Evolutionary conservation across 495 filamentous ascomycete species (phyloP), one percentile per base, ranked within the genome.

Genomic region (Podospora pseudocomata): DNA sequence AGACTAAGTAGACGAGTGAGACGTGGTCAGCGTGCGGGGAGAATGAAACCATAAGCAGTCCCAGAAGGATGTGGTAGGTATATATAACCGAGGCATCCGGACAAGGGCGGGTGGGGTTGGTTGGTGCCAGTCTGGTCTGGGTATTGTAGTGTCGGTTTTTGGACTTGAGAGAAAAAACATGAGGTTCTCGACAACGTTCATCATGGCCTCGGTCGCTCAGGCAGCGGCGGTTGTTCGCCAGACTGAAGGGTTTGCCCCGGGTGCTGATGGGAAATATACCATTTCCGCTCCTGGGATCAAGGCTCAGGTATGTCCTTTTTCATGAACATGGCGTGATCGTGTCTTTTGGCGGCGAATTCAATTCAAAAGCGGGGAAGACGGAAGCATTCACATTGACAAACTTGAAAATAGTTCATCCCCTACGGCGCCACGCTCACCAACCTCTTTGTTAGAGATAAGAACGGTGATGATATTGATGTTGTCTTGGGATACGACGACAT

Each of bases 361-460:
- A 16, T 32, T 32, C 27, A 30, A 34, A 63, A 44, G 61, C 34
- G 61, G 61, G 61, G 28, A n/a, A 63, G 11, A 15, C 18, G 19
- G 23, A 62, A 11, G 39, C 15, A 49, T 49, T 49, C 5, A 49
- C 16, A 27, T 44, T 56, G 39, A 67, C 39, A 30, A 56, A 23
- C 23, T 60, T 18, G 16, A 56, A 55, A 63, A 9, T 11, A 85
- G 83, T 87, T 87, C 75, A 84, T 86, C 64, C 77, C 84, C 20
- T 86, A 85, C 70, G 83, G 82, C 60, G 85, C 85, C 54, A 80
- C 81, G 34, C 78, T 87, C 71, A 86, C 85, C 53, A 87, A 86
- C 65, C 80, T 87, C 28, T 84, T 84, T 68, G 84, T 87, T 59
- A 82, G 83, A 67, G 85, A 86, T 70, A 85, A 83, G 72, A 79